A percentile compares a stretch with the other conserved stretches of the same genome.
phyloP scores from a whole-genome alignment of 1,284 basidiomycete species.

The Xerocomus minutiporus region DNA sequence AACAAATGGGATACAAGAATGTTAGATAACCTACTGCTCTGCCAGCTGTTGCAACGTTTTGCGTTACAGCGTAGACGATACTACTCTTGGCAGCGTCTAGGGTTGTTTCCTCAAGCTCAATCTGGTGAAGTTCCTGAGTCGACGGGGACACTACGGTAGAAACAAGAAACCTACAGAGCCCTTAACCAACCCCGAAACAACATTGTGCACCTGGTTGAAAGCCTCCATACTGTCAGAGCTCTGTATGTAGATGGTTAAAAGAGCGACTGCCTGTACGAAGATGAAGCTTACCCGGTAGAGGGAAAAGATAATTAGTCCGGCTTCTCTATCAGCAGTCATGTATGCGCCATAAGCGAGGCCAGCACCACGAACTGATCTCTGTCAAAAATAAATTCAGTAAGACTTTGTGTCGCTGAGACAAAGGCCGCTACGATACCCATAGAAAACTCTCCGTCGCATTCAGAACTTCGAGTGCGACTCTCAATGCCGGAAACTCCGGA shows the following conservation, averaged over 20 bases:
- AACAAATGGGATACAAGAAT: background rate
- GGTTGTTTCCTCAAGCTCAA: conserved; percentile 76
- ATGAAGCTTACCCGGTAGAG: conserved; percentile 67
- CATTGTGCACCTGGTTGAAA: conserved; percentile 75
- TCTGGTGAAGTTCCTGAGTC: conserved; percentile 42
- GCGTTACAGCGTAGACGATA: conserved; percentile 81
- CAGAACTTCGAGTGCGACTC: conserved; percentile 82
- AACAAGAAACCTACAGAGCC: conserved; percentile 68
- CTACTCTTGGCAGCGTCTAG: conserved; percentile 91
- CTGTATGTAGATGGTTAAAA: conserved; percentile 35
- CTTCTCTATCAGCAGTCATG: conserved; percentile 75
- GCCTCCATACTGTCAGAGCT: conserved; percentile 87
- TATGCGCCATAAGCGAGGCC: conserved; percentile 93
- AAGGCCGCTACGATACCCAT: conserved; percentile 58
- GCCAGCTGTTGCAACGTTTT: conserved; percentile 77
- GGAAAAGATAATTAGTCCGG: conserved; percentile 76
- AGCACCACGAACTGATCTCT: conserved; percentile 84
- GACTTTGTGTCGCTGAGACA: background rate
- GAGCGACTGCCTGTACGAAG: background rate
- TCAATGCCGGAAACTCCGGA: conserved; percentile 80
- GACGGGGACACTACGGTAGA: background rate
- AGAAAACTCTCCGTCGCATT: conserved; percentile 95
- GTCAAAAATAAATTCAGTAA: conserved; percentile 21
- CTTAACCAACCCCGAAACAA: conserved; percentile 73
- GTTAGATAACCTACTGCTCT: conserved; percentile 62